Conservation (phyloP, 495 filamentous ascomycete species). For the Amphirosellinia nigrospora region DNA sequence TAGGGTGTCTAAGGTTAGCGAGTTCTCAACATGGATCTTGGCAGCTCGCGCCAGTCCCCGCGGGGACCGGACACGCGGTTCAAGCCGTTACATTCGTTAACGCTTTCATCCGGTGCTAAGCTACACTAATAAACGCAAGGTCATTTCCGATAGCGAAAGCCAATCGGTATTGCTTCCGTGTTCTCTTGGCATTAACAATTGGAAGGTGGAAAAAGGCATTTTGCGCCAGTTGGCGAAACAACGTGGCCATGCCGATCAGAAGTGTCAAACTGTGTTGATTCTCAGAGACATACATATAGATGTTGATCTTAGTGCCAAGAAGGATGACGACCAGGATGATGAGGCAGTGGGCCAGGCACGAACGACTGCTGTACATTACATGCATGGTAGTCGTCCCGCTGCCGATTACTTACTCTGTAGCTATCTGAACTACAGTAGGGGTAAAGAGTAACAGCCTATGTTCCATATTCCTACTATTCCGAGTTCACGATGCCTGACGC, state of each 20-base stretch:
- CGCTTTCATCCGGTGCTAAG: not conserved
- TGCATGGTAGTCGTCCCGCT: not conserved
- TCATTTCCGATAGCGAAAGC: not conserved
- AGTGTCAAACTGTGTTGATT: not conserved
- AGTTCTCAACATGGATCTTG: not conserved
- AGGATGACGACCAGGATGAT: not conserved
- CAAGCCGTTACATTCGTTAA: not conserved
- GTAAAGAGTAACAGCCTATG: not conserved
- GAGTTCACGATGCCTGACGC: not conserved
- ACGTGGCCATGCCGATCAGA: slow-evolving; percentile 1
- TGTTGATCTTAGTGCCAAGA: not conserved
- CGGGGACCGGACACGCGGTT: slow-evolving; percentile 15
- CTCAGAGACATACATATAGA: not conserved
- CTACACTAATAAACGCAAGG: not conserved
- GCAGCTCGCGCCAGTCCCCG: not conserved
- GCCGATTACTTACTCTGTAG: not conserved
- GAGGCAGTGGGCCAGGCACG: not conserved
- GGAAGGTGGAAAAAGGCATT: not conserved
- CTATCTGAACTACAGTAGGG: not conserved
- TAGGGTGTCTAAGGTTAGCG: not conserved
- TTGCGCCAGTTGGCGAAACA: not conserved
- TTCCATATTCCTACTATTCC: not conserved
- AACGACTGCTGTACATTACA: too few species aligned
- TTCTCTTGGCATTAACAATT: not conserved
- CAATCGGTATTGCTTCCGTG: not conserved